phyloP scores from a whole-genome alignment of 106 monocot species.

The Iris macrosiphon region DNA sequence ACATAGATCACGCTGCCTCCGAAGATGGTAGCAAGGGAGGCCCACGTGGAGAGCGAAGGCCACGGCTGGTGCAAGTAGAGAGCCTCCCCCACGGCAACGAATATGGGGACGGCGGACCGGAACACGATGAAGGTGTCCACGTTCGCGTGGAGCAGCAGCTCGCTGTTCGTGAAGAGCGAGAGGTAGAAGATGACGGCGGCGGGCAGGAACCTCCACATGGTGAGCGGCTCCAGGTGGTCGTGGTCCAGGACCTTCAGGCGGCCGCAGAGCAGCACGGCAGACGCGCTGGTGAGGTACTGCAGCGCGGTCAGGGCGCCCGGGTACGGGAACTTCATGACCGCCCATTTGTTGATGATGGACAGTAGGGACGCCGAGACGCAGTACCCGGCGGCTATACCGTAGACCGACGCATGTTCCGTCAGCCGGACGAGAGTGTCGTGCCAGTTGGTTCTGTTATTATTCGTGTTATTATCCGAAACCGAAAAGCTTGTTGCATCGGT shows the following conservation, averaged over 20 bases:
- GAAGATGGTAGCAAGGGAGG: constrained; percentile 48
- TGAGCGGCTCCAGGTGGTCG: constrained; percentile 20
- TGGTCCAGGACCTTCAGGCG: constrained; percentile 28
- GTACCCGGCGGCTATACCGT: constrained; percentile 42
- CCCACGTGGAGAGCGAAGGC: constrained; percentile 39
- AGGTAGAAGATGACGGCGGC: constrained; percentile 51
- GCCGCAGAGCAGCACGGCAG: constrained; percentile 36
- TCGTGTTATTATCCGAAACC: neutral
- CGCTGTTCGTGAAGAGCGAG: constrained; percentile 61
- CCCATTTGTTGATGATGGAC: constrained; percentile 63
- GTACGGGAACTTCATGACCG: constrained; percentile 56
- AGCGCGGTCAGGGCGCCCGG: constrained; percentile 47
- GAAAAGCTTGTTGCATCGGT: no score
- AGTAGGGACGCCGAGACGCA: constrained; percentile 50
- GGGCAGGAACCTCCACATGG: constrained; percentile 48
- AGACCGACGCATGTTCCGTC: constrained; percentile 26
- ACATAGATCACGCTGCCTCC: constrained; percentile 52
- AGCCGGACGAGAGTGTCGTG: neutral
- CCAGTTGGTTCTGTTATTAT: neutral
- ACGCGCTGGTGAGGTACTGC: constrained; percentile 43
- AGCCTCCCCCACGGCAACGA: constrained; percentile 53
- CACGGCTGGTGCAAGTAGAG: constrained; percentile 52
- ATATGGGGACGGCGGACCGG: constrained; percentile 51
- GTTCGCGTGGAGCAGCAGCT: constrained; percentile 37
- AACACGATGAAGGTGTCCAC: constrained; percentile 31